Evolutionary conservation across 768 basidiomycete species (phyloP).

Genomic region (Baorangia bicolor): DNA sequence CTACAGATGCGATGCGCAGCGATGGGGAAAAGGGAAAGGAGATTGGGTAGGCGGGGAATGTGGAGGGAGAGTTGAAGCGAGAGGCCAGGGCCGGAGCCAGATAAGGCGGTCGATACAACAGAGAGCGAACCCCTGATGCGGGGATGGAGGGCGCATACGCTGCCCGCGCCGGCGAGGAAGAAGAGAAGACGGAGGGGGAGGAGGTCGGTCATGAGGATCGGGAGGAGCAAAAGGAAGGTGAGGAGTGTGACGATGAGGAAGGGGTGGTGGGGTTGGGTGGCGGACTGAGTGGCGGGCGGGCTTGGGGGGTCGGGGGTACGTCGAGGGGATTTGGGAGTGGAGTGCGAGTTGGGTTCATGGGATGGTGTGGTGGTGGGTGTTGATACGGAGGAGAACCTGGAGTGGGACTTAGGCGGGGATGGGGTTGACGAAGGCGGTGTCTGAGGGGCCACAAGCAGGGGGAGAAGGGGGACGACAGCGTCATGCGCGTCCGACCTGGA

Average conservation of each 20-base stretch:
- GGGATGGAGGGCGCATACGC: conserved; percentile 16
- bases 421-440: conserved; percentile 49
- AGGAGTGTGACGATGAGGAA: conserved; percentile 39
- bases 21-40: background rate
- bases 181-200: conserved; percentile 50
- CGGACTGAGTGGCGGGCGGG: background rate
- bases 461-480: conserved; percentile 46
- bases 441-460: conserved; percentile 45
- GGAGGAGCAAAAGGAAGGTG: conserved; percentile 40
- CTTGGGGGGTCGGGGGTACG: background rate
- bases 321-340: conserved; percentile 6
- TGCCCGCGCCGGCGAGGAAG: conserved; percentile 32
- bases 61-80: conserved; percentile 13
- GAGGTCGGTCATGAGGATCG: conserved; percentile 38
- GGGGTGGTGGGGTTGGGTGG: conserved; percentile 31
- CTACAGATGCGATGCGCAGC: background rate
- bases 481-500: conserved; percentile 62
- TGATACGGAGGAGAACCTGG: conserved; percentile 33
- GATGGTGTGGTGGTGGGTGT: background rate
- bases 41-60: conserved; percentile 7
- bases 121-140: background rate
- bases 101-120: background rate
- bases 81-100: conserved; percentile 17
- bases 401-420: conserved; percentile 45
- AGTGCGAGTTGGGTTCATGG: conserved; percentile 11